Base-by-base conservation (phyloP, 345 rosid species). In the Eucalyptus erythrocorys region DNA sequence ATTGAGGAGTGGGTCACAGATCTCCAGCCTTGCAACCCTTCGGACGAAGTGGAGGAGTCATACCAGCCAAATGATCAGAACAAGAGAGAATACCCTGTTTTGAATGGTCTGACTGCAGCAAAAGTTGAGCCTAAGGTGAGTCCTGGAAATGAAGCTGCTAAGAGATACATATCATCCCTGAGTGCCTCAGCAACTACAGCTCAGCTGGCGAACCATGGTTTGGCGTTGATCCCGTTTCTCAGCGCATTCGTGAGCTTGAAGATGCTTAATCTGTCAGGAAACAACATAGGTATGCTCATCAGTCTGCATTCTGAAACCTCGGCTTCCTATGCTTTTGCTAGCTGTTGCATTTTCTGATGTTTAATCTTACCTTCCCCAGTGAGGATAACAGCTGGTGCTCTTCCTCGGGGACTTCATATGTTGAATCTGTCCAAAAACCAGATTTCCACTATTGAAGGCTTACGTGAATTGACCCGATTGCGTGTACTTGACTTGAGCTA, bases 401-500 rank as follows among this genome's bases (percentile, higher is more conserved):
- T 98, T 88, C 99, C 99, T 90, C 95, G 97, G 86, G 99, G 99
- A 80, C 95, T 98, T 86, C 99, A 96, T 88, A 71, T 89, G 51
- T 87, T 98, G 94, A 94, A 95, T 92, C 90, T 98, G 89, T 96
- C 99, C 10, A 95, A 93, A 91, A 98, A 98, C 92, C 94, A 91
- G 79, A 96, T 98, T 79, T 93, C 98, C 45, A 93, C 95, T 59
- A 96, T 98, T 43, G 99, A 98, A 88, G 99, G 99, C 66, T 89
- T 98, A 71, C 98, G 99, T 21, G 99, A 95, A 88, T 97, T 98
- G 90, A 94, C 98, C 48, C 94, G 99, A 51, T 97, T 98, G 85
- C 98, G 99, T 84, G 94, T 98, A 21, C 92, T 98, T 85, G 96
- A 98, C 93, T 91, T 98, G 94, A 97, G 99, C 94, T 97, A 95